Base-by-base conservation (phyloP, 1,139 yeast genomes). In the Petasospora fabianii region DNA sequence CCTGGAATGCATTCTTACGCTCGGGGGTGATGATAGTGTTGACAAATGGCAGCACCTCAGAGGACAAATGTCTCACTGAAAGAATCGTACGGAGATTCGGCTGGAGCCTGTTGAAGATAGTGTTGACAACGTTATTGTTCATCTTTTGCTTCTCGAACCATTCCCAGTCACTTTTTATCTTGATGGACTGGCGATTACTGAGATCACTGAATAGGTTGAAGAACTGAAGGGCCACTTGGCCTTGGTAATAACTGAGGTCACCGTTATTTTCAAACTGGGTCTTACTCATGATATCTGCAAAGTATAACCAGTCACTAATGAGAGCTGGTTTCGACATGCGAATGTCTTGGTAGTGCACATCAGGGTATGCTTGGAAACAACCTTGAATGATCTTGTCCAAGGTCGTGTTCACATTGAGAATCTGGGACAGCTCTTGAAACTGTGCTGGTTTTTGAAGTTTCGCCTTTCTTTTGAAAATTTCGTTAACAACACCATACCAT, bases 251-350 rank as follows among this genome's bases (percentile, higher is more conserved):
- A 16, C 69, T 62, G 17, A 80, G 53, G 36, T 80, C 84, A 16
- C 71, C 71, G 48, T 64, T 64, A 45, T 64, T 68, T 38, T 65
- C 68, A 41, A 73, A 75, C 40, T 70, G 54, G 20, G 76, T 63
- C 42, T 60, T 56, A 28, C 61, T 55, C 55, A 77, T 60, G 20
- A 60, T 44, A 54, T 88, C 97, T 48, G 78, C 75, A 56, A 82
- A 84, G 47, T 65, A 72, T 21, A 85, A 58, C 96, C 96, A 90
- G 46, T 87, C 95, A 32, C 86, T 76, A 12, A 87, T 62, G 30
- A 62, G 66, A 12, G 76, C 62, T 0, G 95, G 87, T 48, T 82
- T 83, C n/a, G 54, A 50, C 26, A 87, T 62, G 31, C 80, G 68
- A 46, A 76, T 81, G 54, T 86, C 96, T 35, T 82, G 80, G 49